Base-by-base conservation (phyloP, 2,329 filamentous ascomycete species). In the Pseudopyrenochaeta lycopersici region DNA sequence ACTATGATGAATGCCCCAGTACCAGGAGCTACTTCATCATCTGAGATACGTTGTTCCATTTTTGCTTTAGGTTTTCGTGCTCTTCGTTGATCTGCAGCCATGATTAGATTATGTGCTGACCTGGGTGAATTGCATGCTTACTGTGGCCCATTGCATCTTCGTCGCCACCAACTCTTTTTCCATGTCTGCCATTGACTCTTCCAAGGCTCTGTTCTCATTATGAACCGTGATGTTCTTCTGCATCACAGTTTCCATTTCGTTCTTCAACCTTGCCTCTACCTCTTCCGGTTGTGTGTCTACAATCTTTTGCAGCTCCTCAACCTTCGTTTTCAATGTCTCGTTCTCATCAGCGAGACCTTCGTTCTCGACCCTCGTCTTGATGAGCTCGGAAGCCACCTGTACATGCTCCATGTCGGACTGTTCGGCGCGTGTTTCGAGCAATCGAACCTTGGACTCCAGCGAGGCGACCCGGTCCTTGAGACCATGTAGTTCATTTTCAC, bases 121-220 rank as follows among this genome's bases (percentile, higher is more conserved):
- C 11, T 11, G 11, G 4, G 14, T 15, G 27, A 15, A 23, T 23
- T 7, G 27, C 32, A 35, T 31, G 81, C 88, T 81, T 83, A 97
- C 94, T 88, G 97, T 92, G 49, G 95, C 95, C 80, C 93, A 92
- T 70, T 87, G 86, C 90, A 99, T 90, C 84, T 99, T 99, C 1
- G 92, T 95, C 72, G 89, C 87, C 59, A 99, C 94, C 62, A 99
- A 81, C 74, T 92, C 88, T 76, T 93, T 90, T 81, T 98, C 95
- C 81, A 98, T 90, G 65, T 97, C 92, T 4, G 86, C 84, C 84
- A 97, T 85, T 69, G 95, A 91, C 72, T 96, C 94, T 77, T 97
- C 93, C 63, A 99, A 80, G 52, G 84, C 86, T 55, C 90, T 84
- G 70, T 98, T 99, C 79, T 97, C 92, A 66, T 96, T 92, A 70